Conservation (phyloP, 495 filamentous ascomycete genomes). For the Penicillium fimorum region DNA sequence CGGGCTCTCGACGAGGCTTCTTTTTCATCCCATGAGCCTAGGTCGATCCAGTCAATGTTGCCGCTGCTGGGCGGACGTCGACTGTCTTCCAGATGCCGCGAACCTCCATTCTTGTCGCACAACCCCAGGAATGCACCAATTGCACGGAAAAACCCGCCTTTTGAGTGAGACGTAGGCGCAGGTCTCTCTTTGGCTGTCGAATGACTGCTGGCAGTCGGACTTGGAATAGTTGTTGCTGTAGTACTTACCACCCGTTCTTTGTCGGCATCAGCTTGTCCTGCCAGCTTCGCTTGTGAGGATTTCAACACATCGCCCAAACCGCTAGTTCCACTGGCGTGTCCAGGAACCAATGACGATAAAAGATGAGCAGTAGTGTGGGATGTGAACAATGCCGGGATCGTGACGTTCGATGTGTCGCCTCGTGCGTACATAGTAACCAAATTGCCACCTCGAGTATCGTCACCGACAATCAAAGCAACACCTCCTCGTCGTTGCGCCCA, state of each 20-base stretch:
- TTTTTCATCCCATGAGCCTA: conserved; percentile 66
- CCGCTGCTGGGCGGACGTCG: conserved; percentile 78
- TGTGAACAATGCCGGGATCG: conserved; percentile 92
- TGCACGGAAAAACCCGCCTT: conserved; percentile 54
- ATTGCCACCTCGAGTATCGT: conserved; percentile 79
- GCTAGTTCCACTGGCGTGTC: conserved; percentile 58
- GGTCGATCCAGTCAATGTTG: conserved; percentile 72
- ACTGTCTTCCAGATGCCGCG: conserved; percentile 48
- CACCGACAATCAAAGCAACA: conserved; percentile 87
- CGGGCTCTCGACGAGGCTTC: conserved; percentile 27
- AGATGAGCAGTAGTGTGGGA: conserved; percentile 93
- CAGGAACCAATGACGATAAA: conserved; percentile 82
- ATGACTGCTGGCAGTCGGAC: conserved; percentile 28
- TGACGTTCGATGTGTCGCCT: conserved; percentile 91
- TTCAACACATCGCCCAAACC: conserved; percentile 48
- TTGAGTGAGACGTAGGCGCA: conserved; percentile 21
- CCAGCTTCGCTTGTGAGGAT: conserved; percentile 21
- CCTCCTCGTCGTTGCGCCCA: conserved; percentile 93
- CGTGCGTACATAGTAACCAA: conserved; percentile 96
- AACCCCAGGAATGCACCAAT: conserved; percentile 56
- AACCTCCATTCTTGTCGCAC: conserved; percentile 29
- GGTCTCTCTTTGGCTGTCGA: conserved; percentile 22
- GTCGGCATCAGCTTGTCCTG: conserved; percentile 22
- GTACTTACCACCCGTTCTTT: conserved; percentile 26
- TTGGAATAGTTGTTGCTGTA: conserved; percentile 22